Evolutionary conservation across 1,284 basidiomycete species (phyloP), one percentile per base, ranked within the genome.

Genomic region (Marasmius fiardii): DNA sequence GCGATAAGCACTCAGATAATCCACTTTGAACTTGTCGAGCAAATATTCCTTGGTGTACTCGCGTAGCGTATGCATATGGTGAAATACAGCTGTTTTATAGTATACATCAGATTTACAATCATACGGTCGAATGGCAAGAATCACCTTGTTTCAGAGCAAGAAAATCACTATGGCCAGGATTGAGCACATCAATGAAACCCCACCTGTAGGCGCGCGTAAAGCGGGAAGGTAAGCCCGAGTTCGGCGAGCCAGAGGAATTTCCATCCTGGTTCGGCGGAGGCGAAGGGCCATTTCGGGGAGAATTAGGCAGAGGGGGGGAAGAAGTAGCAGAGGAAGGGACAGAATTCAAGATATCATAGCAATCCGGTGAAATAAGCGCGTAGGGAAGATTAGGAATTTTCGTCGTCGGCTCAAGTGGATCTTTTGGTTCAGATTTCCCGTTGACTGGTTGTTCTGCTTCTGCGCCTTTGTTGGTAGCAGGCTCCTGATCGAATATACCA

Each of bases 31-130:
- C 66, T 86, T 90, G 65, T 90, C 86, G 63, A 89, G 88, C 56
- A 92, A 77, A 72, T 92, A 90, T 63, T 90, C 86, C 65, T 82
- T 80, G 37, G 90, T 92, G 69, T 92, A 90, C 65, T 87, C 86
- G 73, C 88, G 87, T 60, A 92, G 75, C 50, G 86, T 90, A 88
- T 92, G 66, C 87, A 90, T 90, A 68, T 90, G 88, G 68, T 88
- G 85, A 68, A 90, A 90, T 61, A 93, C 81, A 48, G 88, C 88
- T 41, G 77, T 76, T 58, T 89, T 83, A 55, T 31, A 31, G 28
- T 31, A 4, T 4, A 10, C 5, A 31, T 31, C 28, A 31, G 28
- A 31, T 31, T 4, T 4, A n/a, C 10, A 4, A 31, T 31, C 28
- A 31, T 31, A 31, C 28, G 10, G 28, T 18, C 16, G 39, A 16